These are phyloP conservation scores for Fusarium redolens DNA, from an alignment of 2,329 filamentous ascomycete genomes.

Conservation along the genomic window DNA sequence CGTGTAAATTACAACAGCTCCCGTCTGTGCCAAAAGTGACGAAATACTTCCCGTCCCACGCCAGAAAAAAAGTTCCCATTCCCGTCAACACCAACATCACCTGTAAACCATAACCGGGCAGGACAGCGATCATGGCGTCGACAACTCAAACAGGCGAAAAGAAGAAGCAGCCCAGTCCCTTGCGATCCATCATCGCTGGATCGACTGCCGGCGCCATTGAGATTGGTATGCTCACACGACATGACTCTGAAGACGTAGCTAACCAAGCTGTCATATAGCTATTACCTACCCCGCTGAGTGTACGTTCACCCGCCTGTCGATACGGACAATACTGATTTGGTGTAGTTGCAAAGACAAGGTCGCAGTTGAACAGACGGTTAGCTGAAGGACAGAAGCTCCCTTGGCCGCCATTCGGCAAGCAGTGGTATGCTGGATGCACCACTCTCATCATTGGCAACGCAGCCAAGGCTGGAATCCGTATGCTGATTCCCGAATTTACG, in stretches of 20 bases:
- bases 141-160: conserved; percentile 44
- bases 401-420: conserved; percentile 90
- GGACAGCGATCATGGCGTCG: conserved; percentile 43
- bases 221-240: conserved; percentile 71
- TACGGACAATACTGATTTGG: conserved; percentile 14
- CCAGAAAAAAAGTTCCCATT: conserved; percentile 27
- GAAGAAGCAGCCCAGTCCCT: conserved; percentile 72
- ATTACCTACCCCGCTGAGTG: conserved; percentile 97
- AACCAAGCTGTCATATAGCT: conserved; percentile 53
- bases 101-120: conserved; percentile 11
- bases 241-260: conserved; percentile 9
- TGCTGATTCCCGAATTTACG: conserved; percentile 43
- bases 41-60: conserved; percentile 39
- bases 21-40: conserved; percentile 36
- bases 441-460: conserved; percentile 97
- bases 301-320: conserved; percentile 55
- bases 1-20: conserved; percentile 22
- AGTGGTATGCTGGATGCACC: conserved; percentile 99
- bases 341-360: conserved; percentile 90
- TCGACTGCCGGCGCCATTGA: conserved; percentile 94
- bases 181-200: conserved; percentile 92
- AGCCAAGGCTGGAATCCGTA: conserved; percentile 93
- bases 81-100: background rate
- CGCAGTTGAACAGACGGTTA: conserved; percentile 89
- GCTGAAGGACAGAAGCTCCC: conserved; percentile 87